Evolutionary conservation across 139 green algal species (phyloP).

Genomic region (Chlorella sp.): DNA sequence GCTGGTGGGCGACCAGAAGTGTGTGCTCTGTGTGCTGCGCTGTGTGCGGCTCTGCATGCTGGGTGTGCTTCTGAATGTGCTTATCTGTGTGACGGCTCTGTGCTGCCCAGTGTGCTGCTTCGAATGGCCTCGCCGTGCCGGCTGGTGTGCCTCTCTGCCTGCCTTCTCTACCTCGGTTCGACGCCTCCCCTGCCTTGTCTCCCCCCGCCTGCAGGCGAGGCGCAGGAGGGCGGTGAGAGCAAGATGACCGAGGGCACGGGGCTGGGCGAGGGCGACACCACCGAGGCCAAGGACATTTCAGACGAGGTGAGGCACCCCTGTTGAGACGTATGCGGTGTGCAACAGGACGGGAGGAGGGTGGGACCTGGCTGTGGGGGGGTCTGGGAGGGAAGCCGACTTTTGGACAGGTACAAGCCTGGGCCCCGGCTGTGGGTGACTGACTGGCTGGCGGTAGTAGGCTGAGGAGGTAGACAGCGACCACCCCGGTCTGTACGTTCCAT

Average conservation of each 20-base stretch:
- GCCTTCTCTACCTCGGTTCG: background rate
- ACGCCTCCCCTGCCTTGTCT: background rate
- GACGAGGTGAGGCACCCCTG: conserved; percentile 78
- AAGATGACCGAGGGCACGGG: conserved; percentile 81
- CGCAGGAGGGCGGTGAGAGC: conserved; percentile 52
- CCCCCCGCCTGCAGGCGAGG: conserved; percentile 37
- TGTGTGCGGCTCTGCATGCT: background rate
- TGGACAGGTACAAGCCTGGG: background rate
- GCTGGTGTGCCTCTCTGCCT: background rate
- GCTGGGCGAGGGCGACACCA: conserved; percentile 85
- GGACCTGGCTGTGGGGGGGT: background rate
- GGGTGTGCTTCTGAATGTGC: too few species aligned
- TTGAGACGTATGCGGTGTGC: background rate
- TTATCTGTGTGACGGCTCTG: too few species aligned
- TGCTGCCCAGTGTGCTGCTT: background rate
- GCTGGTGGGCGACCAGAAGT: background rate
- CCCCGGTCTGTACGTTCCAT: too few species aligned
- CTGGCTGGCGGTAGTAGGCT: too few species aligned
- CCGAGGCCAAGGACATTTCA: conserved; percentile 85
- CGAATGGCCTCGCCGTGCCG: background rate
- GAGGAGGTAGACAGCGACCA: too few species aligned
- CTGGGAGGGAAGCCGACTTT: background rate
- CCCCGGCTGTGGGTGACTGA: too few species aligned
- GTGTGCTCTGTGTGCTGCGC: background rate
- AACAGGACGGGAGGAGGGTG: too few species aligned